These are phyloP conservation scores for Eleusine indica DNA, from an alignment of 176 grass and related monocot species.

Conservation along the genomic window DNA sequence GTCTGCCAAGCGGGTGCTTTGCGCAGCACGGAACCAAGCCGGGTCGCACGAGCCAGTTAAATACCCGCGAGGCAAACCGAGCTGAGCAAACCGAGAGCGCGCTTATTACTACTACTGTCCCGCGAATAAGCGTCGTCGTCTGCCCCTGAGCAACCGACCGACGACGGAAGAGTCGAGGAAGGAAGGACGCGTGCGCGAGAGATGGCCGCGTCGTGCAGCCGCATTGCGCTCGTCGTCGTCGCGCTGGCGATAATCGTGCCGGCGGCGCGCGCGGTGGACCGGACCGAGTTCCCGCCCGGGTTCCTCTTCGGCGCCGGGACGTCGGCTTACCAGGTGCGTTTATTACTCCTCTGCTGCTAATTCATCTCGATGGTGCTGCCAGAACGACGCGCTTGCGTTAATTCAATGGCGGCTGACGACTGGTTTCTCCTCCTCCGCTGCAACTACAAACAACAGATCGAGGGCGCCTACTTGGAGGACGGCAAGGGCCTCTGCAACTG, in stretches of 20 bases:
- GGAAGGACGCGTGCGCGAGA: too few relatives aligned
- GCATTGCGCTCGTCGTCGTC: neutral
- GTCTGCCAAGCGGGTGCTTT: too few relatives aligned
- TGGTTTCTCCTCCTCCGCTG: neutral
- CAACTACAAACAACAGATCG: slow-evolving; percentile 45
- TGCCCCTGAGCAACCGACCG: too few relatives aligned
- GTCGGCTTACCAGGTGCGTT: slow-evolving; percentile 58
- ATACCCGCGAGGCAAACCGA: too few relatives aligned
- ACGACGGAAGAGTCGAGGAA: neutral
- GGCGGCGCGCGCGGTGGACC: slow-evolving; percentile 16
- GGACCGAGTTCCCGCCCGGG: slow-evolving; percentile 43
- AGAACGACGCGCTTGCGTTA: too few relatives aligned
- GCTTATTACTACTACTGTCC: too few relatives aligned
- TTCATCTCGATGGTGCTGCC: too few relatives aligned
- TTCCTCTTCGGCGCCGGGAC: slow-evolving; percentile 64
- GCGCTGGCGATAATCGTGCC: slow-evolving; percentile 7
- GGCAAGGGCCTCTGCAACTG: slow-evolving; percentile 81
- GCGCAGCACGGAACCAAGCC: too few relatives aligned
- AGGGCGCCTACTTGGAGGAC: slow-evolving; percentile 82
- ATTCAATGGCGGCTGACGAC: neutral
- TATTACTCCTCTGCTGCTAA: too few relatives aligned
- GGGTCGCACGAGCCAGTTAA: too few relatives aligned
- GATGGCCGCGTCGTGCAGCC: slow-evolving; percentile 15
- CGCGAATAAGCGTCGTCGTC: too few relatives aligned
- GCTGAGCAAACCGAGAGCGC: too few relatives aligned